Percentiles rank a stretch among this genome's conserved stretches.
Evolutionary conservation across 306 rosid species (phyloP).

Genomic region (Cucurbita ficifolia): DNA sequence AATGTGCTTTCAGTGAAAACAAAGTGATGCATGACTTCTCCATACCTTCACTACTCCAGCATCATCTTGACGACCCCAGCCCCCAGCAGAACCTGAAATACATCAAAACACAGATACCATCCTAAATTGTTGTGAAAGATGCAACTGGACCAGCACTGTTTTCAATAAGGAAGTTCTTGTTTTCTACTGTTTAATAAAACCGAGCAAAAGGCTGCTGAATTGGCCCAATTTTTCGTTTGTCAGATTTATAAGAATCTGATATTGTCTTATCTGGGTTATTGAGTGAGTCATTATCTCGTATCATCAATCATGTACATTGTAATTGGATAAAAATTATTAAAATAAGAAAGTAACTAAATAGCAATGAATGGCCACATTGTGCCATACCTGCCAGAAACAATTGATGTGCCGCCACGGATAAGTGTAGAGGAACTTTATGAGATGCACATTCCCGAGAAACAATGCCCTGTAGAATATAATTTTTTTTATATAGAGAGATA

Average conservation of each 20-base stretch:
- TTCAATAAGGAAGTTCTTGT: background rate
- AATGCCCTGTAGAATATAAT: conserved; percentile 50
- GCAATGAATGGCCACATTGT: too few species aligned
- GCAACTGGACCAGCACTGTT: background rate
- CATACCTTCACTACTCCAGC: conserved; percentile 92
- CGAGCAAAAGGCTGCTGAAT: background rate
- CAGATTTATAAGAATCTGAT: background rate
- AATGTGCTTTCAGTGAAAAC: background rate
- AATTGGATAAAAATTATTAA: too few species aligned
- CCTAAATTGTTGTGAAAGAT: background rate
- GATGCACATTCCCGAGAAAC: conserved; percentile 71
- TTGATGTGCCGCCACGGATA: conserved; percentile 69
- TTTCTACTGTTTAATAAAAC: background rate
- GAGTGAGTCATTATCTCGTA: too few species aligned
- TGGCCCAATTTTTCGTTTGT: background rate
- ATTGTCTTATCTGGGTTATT: background rate
- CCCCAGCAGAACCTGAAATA: conserved; percentile 78
- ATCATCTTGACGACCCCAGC: conserved; percentile 96
- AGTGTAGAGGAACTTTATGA: conserved; percentile 61
- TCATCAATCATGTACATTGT: too few species aligned
- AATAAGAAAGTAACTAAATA: too few species aligned
- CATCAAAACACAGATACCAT: background rate
- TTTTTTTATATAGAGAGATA: conserved; percentile 2
- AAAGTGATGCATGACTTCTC: conserved; percentile 1
- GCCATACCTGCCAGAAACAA: conserved; percentile 54